These are phyloP conservation scores for Aurantiochytrium sp. DNA, from an alignment of 108 stramenopile genomes.

Conservation along the genomic window DNA sequence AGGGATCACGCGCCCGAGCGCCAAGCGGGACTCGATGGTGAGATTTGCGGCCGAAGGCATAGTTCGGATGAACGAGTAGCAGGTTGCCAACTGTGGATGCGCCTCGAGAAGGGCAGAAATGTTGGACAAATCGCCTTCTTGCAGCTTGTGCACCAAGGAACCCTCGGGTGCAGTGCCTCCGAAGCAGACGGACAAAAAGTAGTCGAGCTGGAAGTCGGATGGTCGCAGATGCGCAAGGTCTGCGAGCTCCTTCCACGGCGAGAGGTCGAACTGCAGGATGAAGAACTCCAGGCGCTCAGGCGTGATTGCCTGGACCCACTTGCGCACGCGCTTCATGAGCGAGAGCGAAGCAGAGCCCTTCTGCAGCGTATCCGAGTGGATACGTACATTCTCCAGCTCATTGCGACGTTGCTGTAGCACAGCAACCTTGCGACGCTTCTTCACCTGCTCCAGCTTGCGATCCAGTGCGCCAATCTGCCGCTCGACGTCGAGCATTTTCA, in stretches of 20 bases:
- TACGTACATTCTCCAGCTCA: not conserved
- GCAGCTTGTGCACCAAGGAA: not conserved
- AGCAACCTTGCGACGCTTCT: not conserved
- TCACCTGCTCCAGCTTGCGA: not conserved
- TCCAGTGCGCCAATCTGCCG: not conserved
- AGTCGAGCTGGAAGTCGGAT: not conserved
- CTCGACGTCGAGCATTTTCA: not conserved
- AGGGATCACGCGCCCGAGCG: not conserved
- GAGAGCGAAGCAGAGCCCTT: not conserved
- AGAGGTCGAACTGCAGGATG: not conserved
- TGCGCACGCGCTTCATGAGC: constrained; percentile 1
- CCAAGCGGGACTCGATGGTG: not conserved
- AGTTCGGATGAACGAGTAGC: not conserved
- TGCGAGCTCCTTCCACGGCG: not conserved
- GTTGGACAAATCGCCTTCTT: not conserved
- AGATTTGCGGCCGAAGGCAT: not conserved
- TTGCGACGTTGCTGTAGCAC: not conserved
- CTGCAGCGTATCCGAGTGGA: not conserved
- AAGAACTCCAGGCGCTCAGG: not conserved
- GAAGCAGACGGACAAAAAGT: not conserved
- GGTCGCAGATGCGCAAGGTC: not conserved
- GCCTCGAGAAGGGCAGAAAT: not conserved
- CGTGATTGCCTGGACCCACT: not conserved
- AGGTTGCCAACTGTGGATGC: not conserved
- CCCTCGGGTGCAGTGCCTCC: not conserved